These are phyloP conservation scores for Colletotrichum camelliae DNA, from an alignment of 2,329 filamentous ascomycete genomes.

Conservation along the genomic window DNA sequence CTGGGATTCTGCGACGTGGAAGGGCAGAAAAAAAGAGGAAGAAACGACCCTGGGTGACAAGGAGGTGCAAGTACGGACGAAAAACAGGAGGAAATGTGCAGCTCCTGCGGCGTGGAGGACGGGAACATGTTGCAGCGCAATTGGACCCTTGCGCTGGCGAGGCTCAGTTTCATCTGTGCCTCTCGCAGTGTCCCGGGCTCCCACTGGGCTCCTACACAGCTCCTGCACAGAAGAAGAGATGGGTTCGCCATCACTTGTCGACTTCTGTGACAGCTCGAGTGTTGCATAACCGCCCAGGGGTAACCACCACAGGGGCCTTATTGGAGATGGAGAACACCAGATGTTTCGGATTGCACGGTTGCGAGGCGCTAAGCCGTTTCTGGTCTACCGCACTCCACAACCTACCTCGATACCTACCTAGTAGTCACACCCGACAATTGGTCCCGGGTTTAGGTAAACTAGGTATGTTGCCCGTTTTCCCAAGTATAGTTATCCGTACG, in stretches of 20 bases:
- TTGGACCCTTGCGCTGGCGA: constrained; percentile 5
- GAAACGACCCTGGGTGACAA: neutral
- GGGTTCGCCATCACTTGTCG: constrained; percentile 2
- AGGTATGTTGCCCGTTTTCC: neutral
- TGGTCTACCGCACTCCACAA: neutral
- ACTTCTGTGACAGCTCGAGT: constrained; percentile 18
- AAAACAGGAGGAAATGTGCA: constrained; percentile 4
- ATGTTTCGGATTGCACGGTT: constrained; percentile 9
- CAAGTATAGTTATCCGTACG: no score
- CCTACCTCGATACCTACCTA: neutral
- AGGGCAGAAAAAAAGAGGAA: neutral
- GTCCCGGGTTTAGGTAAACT: neutral
- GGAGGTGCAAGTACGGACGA: neutral
- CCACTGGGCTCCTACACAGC: neutral
- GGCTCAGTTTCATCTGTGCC: neutral
- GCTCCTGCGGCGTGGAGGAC: neutral
- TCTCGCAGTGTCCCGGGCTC: neutral
- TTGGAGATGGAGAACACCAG: neutral
- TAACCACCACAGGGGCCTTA: neutral
- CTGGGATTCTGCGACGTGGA: neutral
- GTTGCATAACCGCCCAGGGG: constrained; percentile 9
- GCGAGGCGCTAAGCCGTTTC: neutral
- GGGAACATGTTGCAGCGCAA: neutral
- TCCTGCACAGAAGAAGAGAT: neutral
- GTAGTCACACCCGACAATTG: neutral